Conservation (phyloP, 495 filamentous ascomycete species). For the Aspergillus ostianus region DNA sequence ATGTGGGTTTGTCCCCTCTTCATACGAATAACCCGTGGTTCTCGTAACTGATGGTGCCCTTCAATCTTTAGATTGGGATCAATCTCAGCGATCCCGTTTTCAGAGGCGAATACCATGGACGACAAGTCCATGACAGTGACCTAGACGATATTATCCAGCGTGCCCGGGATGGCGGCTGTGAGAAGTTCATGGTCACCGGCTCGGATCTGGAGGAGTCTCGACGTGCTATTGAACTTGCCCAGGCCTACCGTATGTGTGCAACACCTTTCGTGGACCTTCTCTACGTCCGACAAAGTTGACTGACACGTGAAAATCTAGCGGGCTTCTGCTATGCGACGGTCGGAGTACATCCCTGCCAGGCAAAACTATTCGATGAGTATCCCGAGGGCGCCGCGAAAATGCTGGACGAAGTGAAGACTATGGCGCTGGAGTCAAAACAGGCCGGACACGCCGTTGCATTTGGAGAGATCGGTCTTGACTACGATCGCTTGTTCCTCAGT, state of each 20-base stretch:
- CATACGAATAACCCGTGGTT: neutral
- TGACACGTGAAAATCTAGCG: constrained; percentile 44
- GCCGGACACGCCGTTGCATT: constrained; percentile 69
- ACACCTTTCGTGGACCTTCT: neutral
- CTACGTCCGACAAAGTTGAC: neutral
- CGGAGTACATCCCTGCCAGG: constrained; percentile 88
- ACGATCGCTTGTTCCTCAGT: constrained; percentile 82
- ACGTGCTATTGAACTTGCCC: constrained; percentile 69
- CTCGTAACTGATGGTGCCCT: constrained; percentile 15
- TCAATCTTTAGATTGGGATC: constrained; percentile 68
- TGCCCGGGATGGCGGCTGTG: constrained; percentile 71
- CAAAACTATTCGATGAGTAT: constrained; percentile 63
- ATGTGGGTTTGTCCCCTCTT: constrained; percentile 31
- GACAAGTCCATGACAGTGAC: constrained; percentile 75
- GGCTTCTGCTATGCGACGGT: constrained; percentile 83
- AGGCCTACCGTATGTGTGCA: constrained; percentile 64
- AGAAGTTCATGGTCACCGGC: constrained; percentile 92
- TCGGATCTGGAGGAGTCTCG: constrained; percentile 76
- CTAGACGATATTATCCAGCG: constrained; percentile 72
- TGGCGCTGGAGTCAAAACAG: constrained; percentile 49
- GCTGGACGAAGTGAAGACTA: constrained; percentile 57
- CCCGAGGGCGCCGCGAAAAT: constrained; percentile 53
- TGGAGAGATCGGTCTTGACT: constrained; percentile 95
- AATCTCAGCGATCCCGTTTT: constrained; percentile 91
- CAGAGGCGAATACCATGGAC: constrained; percentile 79